phyloP scores from a whole-genome alignment of 345 rosid species.

The Citrus unshiu region DNA sequence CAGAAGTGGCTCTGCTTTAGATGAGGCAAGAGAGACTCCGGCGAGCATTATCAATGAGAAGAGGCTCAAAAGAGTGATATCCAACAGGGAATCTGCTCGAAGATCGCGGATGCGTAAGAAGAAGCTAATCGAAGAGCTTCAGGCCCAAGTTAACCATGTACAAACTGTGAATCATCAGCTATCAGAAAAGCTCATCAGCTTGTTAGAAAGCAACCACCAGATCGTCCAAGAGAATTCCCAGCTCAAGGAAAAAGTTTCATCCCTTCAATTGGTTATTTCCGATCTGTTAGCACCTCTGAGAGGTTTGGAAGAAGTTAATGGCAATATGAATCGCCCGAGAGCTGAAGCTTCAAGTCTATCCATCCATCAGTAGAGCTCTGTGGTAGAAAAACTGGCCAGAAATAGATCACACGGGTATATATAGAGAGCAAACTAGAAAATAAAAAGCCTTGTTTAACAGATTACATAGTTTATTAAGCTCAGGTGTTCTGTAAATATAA shows the following conservation, averaged over 20 bases:
- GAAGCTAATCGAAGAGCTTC: conserved; percentile 74
- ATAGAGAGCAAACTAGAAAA: not conserved
- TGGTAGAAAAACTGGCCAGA: not conserved
- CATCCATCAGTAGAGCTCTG: conserved; percentile 10
- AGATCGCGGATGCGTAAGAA: conserved; percentile 70
- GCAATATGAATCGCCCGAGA: conserved; percentile 22
- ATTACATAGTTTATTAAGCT: not conserved
- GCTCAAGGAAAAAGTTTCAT: conserved; percentile 61
- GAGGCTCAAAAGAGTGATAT: conserved; percentile 62
- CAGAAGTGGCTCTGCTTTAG: conserved; percentile 20
- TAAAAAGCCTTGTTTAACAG: not conserved
- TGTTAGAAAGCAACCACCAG: conserved; percentile 67
- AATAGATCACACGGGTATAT: not conserved
- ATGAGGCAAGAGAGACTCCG: conserved; percentile 22
- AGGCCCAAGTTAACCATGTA: conserved; percentile 58
- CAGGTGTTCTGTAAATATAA: not conserved
- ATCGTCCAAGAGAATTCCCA: conserved; percentile 69
- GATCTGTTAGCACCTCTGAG: conserved; percentile 48
- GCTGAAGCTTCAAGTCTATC: conserved; percentile 38
- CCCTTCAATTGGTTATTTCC: conserved; percentile 52
- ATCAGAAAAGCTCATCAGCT: conserved; percentile 57
- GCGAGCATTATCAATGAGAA: conserved; percentile 35
- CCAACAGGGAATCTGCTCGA: conserved; percentile 78
- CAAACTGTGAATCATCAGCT: conserved; percentile 53
- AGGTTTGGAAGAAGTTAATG: conserved; percentile 27